These are phyloP conservation scores for Citrus cavaleriei DNA, from an alignment of 345 rosid species.

Conservation along the genomic window DNA sequence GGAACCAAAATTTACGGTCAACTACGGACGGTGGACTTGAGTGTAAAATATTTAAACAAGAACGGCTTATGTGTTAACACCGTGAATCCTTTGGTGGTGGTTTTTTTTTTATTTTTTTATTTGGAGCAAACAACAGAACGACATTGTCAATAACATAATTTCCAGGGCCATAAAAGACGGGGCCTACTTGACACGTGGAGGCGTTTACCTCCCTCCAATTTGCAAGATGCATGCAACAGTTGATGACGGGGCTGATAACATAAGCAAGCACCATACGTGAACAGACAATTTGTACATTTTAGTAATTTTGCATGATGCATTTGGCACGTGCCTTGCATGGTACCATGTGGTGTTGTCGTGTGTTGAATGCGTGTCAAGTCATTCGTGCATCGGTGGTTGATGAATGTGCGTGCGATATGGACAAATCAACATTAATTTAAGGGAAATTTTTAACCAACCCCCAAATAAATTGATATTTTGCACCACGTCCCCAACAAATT, in stretches of 20 bases:
- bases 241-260: background rate
- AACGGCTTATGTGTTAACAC: background rate
- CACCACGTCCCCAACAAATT: too few relatives aligned
- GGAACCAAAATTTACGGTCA: background rate
- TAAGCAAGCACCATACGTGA: background rate
- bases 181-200: slow-evolving; percentile 2
- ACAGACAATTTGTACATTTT: background rate
- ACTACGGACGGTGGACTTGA: background rate
- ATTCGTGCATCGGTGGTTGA: background rate
- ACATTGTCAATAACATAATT: background rate
- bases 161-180: background rate
- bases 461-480: too few relatives aligned
- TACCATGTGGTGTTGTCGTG: background rate
- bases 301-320: background rate
- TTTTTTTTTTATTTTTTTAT: too few relatives aligned
- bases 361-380: background rate
- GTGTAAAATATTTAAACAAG: background rate
- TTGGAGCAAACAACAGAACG: too few relatives aligned
- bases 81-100: background rate
- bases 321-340: background rate
- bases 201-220: slow-evolving; percentile 12
- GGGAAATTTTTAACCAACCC: too few relatives aligned
- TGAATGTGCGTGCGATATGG: background rate
- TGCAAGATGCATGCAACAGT: slow-evolving; percentile 25
- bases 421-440: background rate